Evolutionary conservation across 2,329 filamentous ascomycete species (phyloP).

Genomic region (Diaporthe caulivora): DNA sequence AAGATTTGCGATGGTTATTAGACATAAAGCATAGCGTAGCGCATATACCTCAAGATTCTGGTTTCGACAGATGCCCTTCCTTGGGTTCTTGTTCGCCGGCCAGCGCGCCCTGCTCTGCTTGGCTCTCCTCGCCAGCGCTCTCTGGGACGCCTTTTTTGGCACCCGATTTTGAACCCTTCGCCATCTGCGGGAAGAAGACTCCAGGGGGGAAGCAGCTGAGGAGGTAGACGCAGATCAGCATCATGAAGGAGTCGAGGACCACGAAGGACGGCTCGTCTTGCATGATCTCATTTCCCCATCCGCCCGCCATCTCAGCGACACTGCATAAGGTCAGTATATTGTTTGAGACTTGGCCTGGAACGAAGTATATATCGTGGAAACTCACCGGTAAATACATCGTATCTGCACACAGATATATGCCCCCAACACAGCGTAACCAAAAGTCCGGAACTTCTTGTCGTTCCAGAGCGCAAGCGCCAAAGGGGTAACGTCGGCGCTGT

Average conservation of each 20-base stretch:
- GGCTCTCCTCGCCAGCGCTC: constrained; percentile 43
- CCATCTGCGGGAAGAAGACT: constrained; percentile 68
- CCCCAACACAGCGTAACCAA: constrained; percentile 56
- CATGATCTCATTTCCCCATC: constrained; percentile 75
- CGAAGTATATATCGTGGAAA: constrained; percentile 13
- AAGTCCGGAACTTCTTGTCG: constrained; percentile 57
- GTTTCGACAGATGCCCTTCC: constrained; percentile 2
- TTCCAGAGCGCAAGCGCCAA: constrained; percentile 55
- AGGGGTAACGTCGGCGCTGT: constrained; percentile 45
- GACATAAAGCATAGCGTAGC: background rate
- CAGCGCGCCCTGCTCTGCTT: constrained; percentile 41
- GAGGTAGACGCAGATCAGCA: constrained; percentile 62
- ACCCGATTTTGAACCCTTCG: constrained; percentile 41
- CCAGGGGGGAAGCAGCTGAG: constrained; percentile 68
- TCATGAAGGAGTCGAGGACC: constrained; percentile 67
- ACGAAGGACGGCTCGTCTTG: constrained; percentile 71
- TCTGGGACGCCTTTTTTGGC: constrained; percentile 42
- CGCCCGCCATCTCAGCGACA: constrained; percentile 73
- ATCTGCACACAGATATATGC: constrained; percentile 61
- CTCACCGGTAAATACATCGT: constrained; percentile 68
- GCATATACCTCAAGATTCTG: constrained; percentile 8
- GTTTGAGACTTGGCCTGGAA: background rate
- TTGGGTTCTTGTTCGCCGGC: constrained; percentile 18
- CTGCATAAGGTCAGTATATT: constrained; percentile 47
- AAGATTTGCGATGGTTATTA: background rate